These are phyloP conservation scores for Debaryomyces subglobosus DNA, from an alignment of 1,139 yeast genomes.

Conservation along the genomic window DNA sequence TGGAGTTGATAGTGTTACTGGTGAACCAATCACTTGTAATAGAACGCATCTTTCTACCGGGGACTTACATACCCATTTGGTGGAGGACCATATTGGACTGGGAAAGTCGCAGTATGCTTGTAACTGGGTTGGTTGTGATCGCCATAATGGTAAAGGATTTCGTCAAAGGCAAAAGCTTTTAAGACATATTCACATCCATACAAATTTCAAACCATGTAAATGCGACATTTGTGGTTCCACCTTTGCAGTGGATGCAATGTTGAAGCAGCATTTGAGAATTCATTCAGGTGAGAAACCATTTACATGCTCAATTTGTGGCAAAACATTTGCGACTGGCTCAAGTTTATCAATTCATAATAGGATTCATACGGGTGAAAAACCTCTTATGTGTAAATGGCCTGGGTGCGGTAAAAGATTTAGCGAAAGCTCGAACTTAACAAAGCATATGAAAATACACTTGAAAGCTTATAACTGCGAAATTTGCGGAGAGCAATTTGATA, in stretches of 20 bases:
- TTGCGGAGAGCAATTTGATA: slow-evolving; percentile 57
- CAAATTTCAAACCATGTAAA: slow-evolving; percentile 75
- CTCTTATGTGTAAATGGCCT: slow-evolving; percentile 74
- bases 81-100: slow-evolving; percentile 67
- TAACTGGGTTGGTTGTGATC: slow-evolving; percentile 76
- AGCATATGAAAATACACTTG: slow-evolving; percentile 77
- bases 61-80: slow-evolving; percentile 71
- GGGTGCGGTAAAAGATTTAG: slow-evolving; percentile 86
- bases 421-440: slow-evolving; percentile 85
- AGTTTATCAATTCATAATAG: slow-evolving; percentile 57
- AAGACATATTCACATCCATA: slow-evolving; percentile 87
- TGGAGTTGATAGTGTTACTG: slow-evolving; percentile 29
- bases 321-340: slow-evolving; percentile 56
- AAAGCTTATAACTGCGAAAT: slow-evolving; percentile 51
- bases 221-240: slow-evolving; percentile 69
- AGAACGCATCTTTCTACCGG: slow-evolving; percentile 52
- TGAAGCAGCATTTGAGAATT: slow-evolving; percentile 74
- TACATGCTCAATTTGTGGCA: slow-evolving; percentile 50
- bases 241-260: slow-evolving; percentile 69
- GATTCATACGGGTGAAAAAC: slow-evolving; percentile 69
- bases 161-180: slow-evolving; percentile 82
- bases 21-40: slow-evolving; percentile 50
- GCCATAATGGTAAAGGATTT: slow-evolving; percentile 63
- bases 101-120: slow-evolving; percentile 75
- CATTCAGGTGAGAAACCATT: slow-evolving; percentile 85